phyloP scores from a whole-genome alignment of 805 yeast genomes.

The Sugiyamaella boreocaroliniensis region DNA sequence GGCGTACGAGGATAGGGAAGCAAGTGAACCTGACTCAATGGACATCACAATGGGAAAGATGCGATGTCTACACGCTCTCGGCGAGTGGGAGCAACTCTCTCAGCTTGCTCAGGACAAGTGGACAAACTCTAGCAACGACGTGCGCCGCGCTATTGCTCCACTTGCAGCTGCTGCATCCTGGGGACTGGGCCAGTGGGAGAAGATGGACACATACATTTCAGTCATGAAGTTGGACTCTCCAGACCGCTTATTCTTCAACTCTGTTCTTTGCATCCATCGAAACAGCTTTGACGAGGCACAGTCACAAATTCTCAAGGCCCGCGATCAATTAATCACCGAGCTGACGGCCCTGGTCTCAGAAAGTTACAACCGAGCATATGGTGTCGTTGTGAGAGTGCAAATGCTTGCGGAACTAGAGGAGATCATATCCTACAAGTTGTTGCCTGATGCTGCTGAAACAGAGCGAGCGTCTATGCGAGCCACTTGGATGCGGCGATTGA shows the following conservation, averaged over 20 bases:
- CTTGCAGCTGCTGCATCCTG: conserved; percentile 98
- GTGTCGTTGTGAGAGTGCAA: conserved; percentile 93
- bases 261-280: conserved; percentile 77
- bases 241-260: conserved; percentile 90
- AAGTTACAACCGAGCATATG: conserved; percentile 92
- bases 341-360: conserved; percentile 91
- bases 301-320: conserved; percentile 70
- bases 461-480: conserved; percentile 71
- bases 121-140: conserved; percentile 65
- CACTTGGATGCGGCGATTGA: conserved; percentile 88
- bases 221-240: conserved; percentile 92
- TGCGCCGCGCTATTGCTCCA: conserved; percentile 82
- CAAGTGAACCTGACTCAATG: conserved; percentile 48
- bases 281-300: conserved; percentile 80
- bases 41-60: conserved; percentile 95
- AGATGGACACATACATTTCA: conserved; percentile 83
- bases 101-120: conserved; percentile 82
- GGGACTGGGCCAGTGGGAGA: conserved; percentile 96
- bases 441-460: conserved; percentile 73
- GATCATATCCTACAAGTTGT: conserved; percentile 77
- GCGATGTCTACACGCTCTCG: conserved; percentile 97
- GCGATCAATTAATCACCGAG: conserved; percentile 87
- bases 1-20: conserved; percentile 78
- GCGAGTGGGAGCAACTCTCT: conserved; percentile 93
- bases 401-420: conserved; percentile 97